phyloP scores from a whole-genome alignment of 2,329 filamentous ascomycete species.

The Fusarium nisikadoi region DNA sequence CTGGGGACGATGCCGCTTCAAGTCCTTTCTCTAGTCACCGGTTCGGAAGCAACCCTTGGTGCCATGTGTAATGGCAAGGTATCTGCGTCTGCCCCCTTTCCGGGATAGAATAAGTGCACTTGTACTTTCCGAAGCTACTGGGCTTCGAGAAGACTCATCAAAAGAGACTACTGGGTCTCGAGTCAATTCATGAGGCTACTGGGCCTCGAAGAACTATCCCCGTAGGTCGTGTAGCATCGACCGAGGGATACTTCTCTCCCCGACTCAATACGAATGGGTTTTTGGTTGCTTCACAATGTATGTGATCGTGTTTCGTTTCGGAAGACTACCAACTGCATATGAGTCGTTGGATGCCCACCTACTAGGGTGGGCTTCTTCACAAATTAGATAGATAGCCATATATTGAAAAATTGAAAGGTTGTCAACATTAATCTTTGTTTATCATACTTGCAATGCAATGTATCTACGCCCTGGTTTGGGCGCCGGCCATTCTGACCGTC shows the following conservation, averaged over 20 bases:
- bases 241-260: neutral
- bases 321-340: constrained; percentile 37
- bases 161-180: constrained; percentile 18
- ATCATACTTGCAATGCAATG: neutral
- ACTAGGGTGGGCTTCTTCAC: constrained; percentile 33
- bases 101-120: constrained; percentile 19
- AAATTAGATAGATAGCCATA: constrained; percentile 20
- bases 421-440: neutral
- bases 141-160: constrained; percentile 31
- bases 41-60: constrained; percentile 2
- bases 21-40: constrained; percentile 11
- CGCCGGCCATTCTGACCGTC: neutral
- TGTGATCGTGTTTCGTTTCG: constrained; percentile 30
- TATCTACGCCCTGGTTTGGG: neutral
- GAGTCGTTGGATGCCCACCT: constrained; percentile 35
- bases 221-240: constrained; percentile 27
- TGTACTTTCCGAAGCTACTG: constrained; percentile 28
- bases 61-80: neutral
- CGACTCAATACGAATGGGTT: constrained; percentile 28
- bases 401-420: constrained; percentile 12
- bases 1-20: neutral
- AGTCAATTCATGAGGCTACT: constrained; percentile 24
- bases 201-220: constrained; percentile 8
- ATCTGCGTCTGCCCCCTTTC: constrained; percentile 1
- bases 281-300: constrained; percentile 31